A percentile compares a stretch with the other conserved stretches of the same genome.
phyloP scores from a whole-genome alignment of 768 basidiomycete genomes.

The Boletellus sp. region DNA sequence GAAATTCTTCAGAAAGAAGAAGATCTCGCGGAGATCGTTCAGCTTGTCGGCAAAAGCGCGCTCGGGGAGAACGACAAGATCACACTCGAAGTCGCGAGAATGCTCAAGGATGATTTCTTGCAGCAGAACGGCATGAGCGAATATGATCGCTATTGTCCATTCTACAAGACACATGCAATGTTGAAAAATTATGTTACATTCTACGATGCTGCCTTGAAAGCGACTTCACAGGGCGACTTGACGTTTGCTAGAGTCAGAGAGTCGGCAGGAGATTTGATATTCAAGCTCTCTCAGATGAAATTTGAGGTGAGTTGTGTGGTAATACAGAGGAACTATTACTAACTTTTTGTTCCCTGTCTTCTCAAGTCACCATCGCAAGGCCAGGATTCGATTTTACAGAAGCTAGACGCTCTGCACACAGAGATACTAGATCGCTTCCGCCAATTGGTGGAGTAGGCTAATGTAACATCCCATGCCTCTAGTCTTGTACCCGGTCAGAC shows the following conservation, averaged over 20 bases:
- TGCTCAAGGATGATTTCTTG: conserved; percentile 96
- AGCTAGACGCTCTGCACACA: conserved; percentile 71
- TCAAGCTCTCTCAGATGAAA: conserved; percentile 99
- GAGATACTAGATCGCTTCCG: conserved; percentile 95
- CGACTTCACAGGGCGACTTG: conserved; percentile 77
- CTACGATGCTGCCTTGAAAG: conserved; percentile 85
- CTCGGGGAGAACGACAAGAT: conserved; percentile 98
- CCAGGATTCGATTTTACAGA: conserved; percentile 76
- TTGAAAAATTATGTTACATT: conserved; percentile 90
- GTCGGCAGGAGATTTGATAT: conserved; percentile 81
- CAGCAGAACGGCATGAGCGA: conserved; percentile 99
- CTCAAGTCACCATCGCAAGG: conserved; percentile 86
- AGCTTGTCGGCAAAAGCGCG: conserved; percentile 98
- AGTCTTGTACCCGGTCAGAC: conserved; percentile 19
- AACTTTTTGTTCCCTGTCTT: conserved; percentile 8
- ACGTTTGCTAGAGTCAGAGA: conserved; percentile 90
- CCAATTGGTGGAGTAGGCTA: conserved; percentile 68
- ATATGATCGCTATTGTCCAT: conserved; percentile 95
- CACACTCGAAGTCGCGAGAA: conserved; percentile 92
- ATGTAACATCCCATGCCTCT: background rate
- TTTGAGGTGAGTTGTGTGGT: conserved; percentile 68
- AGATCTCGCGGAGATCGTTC: conserved; percentile 97
- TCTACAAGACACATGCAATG: conserved; percentile 99
- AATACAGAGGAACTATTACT: conserved; percentile 1
- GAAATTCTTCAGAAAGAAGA: conserved; percentile 99